Conservation (phyloP, 192 early-diverging fungal species). For the Coemansia sp. region DNA sequence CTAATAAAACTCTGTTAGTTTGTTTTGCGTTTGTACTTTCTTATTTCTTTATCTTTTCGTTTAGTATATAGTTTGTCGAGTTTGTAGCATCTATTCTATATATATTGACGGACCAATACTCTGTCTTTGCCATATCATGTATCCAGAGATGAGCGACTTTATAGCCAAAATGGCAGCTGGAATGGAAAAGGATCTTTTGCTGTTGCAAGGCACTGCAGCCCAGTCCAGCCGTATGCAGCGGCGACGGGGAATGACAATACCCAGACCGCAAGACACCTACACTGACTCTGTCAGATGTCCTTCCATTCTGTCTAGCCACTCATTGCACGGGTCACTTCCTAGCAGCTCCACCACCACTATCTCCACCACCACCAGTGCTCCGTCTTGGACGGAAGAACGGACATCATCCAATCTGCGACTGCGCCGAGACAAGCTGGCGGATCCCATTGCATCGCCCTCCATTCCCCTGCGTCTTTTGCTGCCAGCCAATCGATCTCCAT, state of each 20-base stretch:
- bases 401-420: too few species aligned
- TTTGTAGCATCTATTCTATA: background rate
- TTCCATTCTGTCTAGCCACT: too few species aligned
- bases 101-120: too few species aligned
- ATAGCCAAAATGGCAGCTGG: too few species aligned
- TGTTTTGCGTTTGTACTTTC: too few species aligned
- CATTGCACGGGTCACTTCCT: background rate
- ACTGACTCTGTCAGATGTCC: too few species aligned
- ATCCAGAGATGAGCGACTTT: too few species aligned
- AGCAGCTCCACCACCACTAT: background rate
- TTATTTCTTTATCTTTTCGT: too few species aligned
- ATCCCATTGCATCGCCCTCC: background rate
- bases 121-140: too few species aligned
- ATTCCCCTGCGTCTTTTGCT: conserved; percentile 34
- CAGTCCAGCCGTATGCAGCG: conserved; percentile 30
- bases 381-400: background rate
- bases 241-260: conserved; percentile 9
- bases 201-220: conserved; percentile 40
- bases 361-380: background rate
- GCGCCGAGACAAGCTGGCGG: too few species aligned
- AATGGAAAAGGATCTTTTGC: conserved; percentile 36
- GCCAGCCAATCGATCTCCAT: background rate
- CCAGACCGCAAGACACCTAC: background rate
- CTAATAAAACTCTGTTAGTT: too few species aligned
- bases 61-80: background rate